Conservation (phyloP, 805 yeast genomes). For the Ogataea glucozyma region DNA sequence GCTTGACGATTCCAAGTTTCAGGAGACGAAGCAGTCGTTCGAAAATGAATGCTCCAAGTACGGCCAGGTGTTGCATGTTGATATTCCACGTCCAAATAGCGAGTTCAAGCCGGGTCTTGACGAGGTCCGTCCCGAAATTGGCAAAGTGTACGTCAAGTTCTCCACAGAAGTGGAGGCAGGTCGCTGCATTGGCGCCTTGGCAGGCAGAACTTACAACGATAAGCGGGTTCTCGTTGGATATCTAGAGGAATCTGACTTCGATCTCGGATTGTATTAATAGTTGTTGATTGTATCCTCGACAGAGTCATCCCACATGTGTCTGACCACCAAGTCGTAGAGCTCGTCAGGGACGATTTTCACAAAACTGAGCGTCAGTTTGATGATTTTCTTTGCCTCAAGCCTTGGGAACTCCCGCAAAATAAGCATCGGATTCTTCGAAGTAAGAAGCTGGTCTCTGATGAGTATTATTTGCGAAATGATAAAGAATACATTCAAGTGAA, state of each 20-base stretch:
- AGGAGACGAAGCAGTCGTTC: constrained; percentile 55
- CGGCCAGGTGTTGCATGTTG: constrained; percentile 55
- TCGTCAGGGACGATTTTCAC: constrained; percentile 70
- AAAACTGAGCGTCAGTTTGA: constrained; percentile 76
- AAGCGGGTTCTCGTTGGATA: constrained; percentile 68
- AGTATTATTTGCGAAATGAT: constrained; percentile 80
- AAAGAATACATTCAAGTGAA: constrained; percentile 81
- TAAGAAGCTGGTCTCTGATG: constrained; percentile 62
- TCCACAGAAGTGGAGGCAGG: constrained; percentile 49
- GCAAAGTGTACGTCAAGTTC: constrained; percentile 72
- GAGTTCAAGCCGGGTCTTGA: constrained; percentile 38
- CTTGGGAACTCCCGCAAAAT: constrained; percentile 70
- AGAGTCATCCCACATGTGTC: constrained; percentile 60
- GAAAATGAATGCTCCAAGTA: constrained; percentile 45
- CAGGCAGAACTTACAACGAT: constrained; percentile 68
- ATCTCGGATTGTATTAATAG: constrained; percentile 34
- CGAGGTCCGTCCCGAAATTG: constrained; percentile 59
- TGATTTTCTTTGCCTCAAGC: constrained; percentile 70
- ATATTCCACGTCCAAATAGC: constrained; percentile 58
- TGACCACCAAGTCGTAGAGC: constrained; percentile 59
- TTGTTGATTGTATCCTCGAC: constrained; percentile 32
- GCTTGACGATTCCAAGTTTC: constrained; percentile 47
- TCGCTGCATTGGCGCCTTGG: constrained; percentile 53
- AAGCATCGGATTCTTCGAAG: constrained; percentile 69
- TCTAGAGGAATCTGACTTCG: constrained; percentile 60